phyloP scores from a whole-genome alignment of 345 rosid species.

The Iberis pinnata region DNA sequence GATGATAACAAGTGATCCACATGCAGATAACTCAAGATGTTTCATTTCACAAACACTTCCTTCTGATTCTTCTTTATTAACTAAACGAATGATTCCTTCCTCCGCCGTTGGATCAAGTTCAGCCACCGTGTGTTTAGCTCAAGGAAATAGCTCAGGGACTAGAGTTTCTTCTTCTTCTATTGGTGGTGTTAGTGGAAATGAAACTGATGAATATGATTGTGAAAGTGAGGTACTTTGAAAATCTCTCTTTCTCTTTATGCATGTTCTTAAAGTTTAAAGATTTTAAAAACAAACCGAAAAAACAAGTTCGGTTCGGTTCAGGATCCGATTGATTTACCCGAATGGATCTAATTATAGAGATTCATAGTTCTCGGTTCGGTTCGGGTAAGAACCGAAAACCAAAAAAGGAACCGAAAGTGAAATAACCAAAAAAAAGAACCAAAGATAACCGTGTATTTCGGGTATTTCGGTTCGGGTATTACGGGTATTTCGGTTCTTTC shows the following conservation, averaged over 20 bases:
- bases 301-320: no score
- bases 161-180: constrained; percentile 39
- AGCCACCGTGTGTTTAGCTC: constrained; percentile 17
- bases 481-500: no score
- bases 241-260: not conserved
- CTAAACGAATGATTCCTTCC: not conserved
- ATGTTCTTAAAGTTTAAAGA: not conserved
- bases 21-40: constrained; percentile 16
- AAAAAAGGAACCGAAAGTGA: no score
- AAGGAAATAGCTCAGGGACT: constrained; percentile 23
- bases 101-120: constrained; percentile 19
- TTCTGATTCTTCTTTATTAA: not conserved
- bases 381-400: no score
- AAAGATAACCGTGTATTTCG: no score
- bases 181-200: constrained; percentile 55
- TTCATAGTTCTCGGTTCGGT: no score
- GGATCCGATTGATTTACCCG: no score
- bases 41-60: constrained; percentile 10
- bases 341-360: no score
- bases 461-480: no score
- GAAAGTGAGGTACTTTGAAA: constrained; percentile 67
- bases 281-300: no score
- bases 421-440: no score
- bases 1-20: constrained; percentile 9
- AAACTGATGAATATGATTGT: constrained; percentile 59